Conservation (phyloP, 2,329 filamentous ascomycete species). For the Curvularia sp. region DNA sequence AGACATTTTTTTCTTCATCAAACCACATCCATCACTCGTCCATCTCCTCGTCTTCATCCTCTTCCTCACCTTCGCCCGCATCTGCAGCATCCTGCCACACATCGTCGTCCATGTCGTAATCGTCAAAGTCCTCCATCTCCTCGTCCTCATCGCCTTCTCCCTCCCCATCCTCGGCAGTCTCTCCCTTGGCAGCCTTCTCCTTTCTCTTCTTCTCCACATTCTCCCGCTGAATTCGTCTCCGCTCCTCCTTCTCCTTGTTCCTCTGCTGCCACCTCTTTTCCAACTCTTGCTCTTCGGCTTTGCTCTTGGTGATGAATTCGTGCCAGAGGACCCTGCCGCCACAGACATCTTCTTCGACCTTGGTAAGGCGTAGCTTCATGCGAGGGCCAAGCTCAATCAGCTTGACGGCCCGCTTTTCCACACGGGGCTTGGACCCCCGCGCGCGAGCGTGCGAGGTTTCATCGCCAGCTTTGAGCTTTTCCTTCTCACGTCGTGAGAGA, state of each 20-base stretch:
- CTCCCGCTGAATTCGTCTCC: conserved; percentile 82
- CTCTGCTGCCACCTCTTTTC: conserved; percentile 84
- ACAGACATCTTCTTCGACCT: conserved; percentile 94
- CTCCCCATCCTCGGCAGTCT: conserved; percentile 54
- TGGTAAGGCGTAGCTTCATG: conserved; percentile 86
- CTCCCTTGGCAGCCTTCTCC: conserved; percentile 53
- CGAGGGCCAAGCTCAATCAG: conserved; percentile 90
- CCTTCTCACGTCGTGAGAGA: conserved; percentile 62
- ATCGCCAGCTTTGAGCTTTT: conserved; percentile 51
- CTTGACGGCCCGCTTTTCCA: conserved; percentile 88
- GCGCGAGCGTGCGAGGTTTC: conserved; percentile 49
- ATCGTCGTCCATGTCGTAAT: conserved; percentile 59
- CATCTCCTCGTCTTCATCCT: conserved; percentile 57
- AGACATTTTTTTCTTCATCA: conserved; percentile 9
- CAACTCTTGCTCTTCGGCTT: conserved; percentile 76
- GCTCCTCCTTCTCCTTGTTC: conserved; percentile 79
- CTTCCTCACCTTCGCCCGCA: conserved; percentile 56
- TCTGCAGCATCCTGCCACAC: conserved; percentile 62
- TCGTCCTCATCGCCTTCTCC: conserved; percentile 61
- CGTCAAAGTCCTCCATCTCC: conserved; percentile 53
- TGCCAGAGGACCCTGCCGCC: conserved; percentile 96
- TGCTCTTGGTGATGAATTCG: conserved; percentile 87
- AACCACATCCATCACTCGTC: conserved; percentile 51
- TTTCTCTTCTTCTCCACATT: conserved; percentile 89
- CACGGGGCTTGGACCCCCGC: conserved; percentile 53